Evolutionary conservation across 352 stramenopile species (phyloP), one percentile per base, ranked within the genome.

Genomic region (Pythium dissotocum): DNA sequence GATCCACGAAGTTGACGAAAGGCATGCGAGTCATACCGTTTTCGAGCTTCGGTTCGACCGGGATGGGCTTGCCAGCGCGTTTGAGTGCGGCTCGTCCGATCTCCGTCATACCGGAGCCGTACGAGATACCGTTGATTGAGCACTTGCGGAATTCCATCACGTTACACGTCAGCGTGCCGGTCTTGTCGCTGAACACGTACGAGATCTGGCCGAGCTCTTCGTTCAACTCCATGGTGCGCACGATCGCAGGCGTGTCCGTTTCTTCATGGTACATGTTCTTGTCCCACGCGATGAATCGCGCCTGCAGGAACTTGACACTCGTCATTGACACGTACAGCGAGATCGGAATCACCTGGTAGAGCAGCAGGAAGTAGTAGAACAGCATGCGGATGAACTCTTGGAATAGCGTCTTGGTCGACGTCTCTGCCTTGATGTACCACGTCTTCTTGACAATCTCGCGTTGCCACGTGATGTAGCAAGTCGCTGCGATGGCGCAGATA

Each of bases 141-240:
- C 93, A 99, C 61, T 97, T 96, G 54, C 98, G 97, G 73, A 99
- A 99, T 70, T 98, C 88, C 96, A 99, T 99, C 32, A 98, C 84
- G 73, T 99, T 99, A 63, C 92, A 94, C 52, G 96, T 99, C 30
- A 99, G 70, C 10, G 96, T 99, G 18, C 96, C 96, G 12, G 95
- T 98, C 77, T 98, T 98, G 73, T 98, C 95, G 36, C 77, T 92
- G 61, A 98, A 98, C 30, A 59, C 53, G n/a, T 59, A 26, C 53
- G 53, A 59, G 58, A 42, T 55, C 48, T 98, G 91, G 4, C 93
- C 93, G 5, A 98, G 73, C 65, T 97, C 90, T 73, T 98, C 92
- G 70, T 95, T 97, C 16, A 98, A 77, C 33, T 87, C 90, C 85
- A 95, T 96, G 12, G 87, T 96, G 9, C 89, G 76, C 32, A 90